Evolutionary conservation across 192 early-diverging fungal species (phyloP).

Genomic region (Umbelopsis sp.): DNA sequence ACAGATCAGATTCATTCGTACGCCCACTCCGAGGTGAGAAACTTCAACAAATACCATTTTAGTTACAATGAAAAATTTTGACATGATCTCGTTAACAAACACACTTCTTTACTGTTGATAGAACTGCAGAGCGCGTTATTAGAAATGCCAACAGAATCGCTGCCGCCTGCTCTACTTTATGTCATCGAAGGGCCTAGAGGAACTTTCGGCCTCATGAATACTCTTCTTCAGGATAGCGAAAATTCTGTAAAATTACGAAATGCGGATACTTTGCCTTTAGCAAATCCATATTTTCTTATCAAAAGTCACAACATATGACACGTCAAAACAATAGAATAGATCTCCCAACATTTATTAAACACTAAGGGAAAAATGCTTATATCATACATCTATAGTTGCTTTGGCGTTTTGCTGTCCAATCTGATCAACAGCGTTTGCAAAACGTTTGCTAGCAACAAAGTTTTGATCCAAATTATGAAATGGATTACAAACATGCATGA

Average conservation of each 20-base stretch:
- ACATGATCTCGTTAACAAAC: background rate
- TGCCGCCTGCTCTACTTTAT: background rate
- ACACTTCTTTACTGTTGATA: background rate
- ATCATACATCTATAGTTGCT: conserved; percentile 14
- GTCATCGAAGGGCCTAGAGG: background rate
- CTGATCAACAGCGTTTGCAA: conserved; percentile 12
- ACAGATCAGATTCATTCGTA: background rate
- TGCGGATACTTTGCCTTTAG: background rate
- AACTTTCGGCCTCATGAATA: background rate
- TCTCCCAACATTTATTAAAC: background rate
- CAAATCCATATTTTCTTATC: background rate
- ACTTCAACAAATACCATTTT: background rate
- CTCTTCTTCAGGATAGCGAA: background rate
- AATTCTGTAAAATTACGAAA: background rate
- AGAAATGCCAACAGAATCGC: background rate
- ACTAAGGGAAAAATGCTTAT: background rate
- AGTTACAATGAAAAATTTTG: no score
- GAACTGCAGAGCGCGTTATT: background rate
- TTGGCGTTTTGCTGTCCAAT: conserved; percentile 10
- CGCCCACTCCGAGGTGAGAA: background rate
- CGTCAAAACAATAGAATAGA: background rate
- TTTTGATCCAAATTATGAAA: conserved; percentile 71
- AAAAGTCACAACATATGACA: background rate
- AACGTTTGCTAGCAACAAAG: conserved; percentile 5
- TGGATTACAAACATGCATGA: conserved; percentile 80